Conservation (phyloP, 2,329 filamentous ascomycete genomes). For the Ophiostoma montium region DNA sequence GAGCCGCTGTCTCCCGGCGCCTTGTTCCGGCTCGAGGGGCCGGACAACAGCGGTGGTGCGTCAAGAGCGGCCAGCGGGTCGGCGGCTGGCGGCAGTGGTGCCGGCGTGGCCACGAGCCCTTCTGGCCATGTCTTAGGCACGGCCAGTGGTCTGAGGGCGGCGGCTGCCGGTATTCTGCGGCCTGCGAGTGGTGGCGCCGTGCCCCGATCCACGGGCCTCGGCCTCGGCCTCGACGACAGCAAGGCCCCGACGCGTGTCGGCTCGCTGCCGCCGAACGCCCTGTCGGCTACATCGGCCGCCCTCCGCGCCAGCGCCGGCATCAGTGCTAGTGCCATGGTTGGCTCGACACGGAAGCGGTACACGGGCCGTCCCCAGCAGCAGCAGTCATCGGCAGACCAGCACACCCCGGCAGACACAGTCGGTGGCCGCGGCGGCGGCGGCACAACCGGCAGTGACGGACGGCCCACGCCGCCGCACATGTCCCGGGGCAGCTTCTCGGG, state of each 20-base stretch:
- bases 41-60: conserved; percentile 15
- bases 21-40: conserved; percentile 34
- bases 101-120: background rate
- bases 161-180: conserved; percentile 2
- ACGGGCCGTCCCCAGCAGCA: background rate
- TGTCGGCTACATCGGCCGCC: background rate
- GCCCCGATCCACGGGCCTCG: background rate
- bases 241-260: background rate
- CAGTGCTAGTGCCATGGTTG: background rate
- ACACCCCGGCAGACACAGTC: conserved; percentile 5
- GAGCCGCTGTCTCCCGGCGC: conserved; percentile 21
- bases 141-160: background rate
- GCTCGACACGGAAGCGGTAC: conserved; percentile 11
- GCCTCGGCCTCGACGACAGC: background rate
- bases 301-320: background rate
- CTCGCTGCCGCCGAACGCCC: conserved; percentile 1
- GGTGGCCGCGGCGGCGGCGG: too few species aligned
- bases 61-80: background rate
- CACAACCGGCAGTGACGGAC: conserved; percentile 8
- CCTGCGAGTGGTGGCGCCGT: conserved; percentile 6
- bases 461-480: conserved; percentile 26
- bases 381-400: background rate
- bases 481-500: conserved; percentile 32
- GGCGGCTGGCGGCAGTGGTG: background rate
- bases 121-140: background rate